Percentiles rank a stretch among this genome's conserved stretches.
Evolutionary conservation across 2,329 filamentous ascomycete species (phyloP).

Genomic region (Phyllachora maydis): DNA sequence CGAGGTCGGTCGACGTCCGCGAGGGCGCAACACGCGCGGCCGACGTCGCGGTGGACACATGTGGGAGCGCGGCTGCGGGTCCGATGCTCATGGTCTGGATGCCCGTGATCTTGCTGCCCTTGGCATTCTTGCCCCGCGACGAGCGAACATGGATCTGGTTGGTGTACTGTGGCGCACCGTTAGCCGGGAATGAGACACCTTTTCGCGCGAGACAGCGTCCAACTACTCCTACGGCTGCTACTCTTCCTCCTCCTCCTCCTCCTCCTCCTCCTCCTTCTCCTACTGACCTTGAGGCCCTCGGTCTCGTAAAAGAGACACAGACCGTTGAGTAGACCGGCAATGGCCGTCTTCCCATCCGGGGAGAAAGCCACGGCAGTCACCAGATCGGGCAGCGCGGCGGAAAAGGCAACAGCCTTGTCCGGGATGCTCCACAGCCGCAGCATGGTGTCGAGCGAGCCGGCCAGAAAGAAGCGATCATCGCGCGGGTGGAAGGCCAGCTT

Average conservation of each 20-base stretch:
- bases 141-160: slow-evolving; percentile 88
- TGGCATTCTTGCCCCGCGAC: slow-evolving; percentile 77
- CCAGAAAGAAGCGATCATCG: slow-evolving; percentile 92
- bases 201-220: no score
- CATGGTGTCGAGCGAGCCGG: slow-evolving; percentile 76
- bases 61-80: slow-evolving; percentile 8
- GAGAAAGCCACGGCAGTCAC: slow-evolving; percentile 90
- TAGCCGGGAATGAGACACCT: no score
- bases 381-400: slow-evolving; percentile 58
- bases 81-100: slow-evolving; percentile 56
- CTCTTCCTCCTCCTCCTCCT: no score
- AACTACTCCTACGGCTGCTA: no score
- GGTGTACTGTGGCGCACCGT: slow-evolving; percentile 54
- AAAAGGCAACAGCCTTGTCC: slow-evolving; percentile 80
- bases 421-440: slow-evolving; percentile 91
- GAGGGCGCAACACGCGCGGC: slow-evolving; percentile 1
- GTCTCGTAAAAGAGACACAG: slow-evolving; percentile 85
- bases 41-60: slow-evolving; percentile 1
- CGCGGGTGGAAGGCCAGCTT: slow-evolving; percentile 86
- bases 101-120: slow-evolving; percentile 92
- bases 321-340: slow-evolving; percentile 73
- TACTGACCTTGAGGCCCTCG: slow-evolving; percentile 66
- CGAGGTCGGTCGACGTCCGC: slow-evolving; percentile 3
- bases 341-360: slow-evolving; percentile 74
- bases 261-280: no score